These are phyloP conservation scores for Aspergillus udagawae DNA, from an alignment of 2,329 filamentous ascomycete species.

Conservation along the genomic window DNA sequence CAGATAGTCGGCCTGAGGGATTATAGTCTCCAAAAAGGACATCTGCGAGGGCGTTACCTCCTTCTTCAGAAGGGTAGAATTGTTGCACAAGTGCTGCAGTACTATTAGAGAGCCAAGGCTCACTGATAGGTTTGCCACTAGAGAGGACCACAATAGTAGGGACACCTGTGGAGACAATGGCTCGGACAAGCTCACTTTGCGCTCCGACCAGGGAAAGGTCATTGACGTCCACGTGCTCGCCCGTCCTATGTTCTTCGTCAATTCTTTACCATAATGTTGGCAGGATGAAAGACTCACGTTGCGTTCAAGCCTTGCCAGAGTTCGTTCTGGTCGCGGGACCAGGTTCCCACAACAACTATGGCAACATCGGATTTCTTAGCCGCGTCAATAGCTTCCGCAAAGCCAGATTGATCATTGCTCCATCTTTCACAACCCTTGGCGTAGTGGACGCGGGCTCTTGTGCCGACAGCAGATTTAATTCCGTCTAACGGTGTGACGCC, in stretches of 20 bases:
- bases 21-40: conserved; percentile 63
- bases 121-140: conserved; percentile 68
- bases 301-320: conserved; percentile 69
- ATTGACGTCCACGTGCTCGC: conserved; percentile 66
- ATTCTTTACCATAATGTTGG: too few relatives aligned
- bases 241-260: conserved; percentile 42
- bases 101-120: conserved; percentile 65
- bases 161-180: conserved; percentile 63
- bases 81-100: conserved; percentile 67
- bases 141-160: conserved; percentile 66
- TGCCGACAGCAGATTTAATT: conserved; percentile 55
- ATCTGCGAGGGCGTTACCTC: conserved; percentile 62
- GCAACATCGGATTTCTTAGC: conserved; percentile 67
- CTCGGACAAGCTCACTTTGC: conserved; percentile 62
- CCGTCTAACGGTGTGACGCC: conserved; percentile 69
- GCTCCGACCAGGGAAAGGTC: conserved; percentile 67
- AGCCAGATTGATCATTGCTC: conserved; percentile 66
- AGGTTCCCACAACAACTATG: conserved; percentile 70
- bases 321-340: conserved; percentile 68
- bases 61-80: conserved; percentile 70
- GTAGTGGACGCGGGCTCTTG: conserved; percentile 59
- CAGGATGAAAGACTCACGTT: conserved; percentile 40
- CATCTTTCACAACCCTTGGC: conserved; percentile 68
- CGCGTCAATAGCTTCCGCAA: conserved; percentile 61
- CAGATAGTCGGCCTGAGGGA: conserved; percentile 62